Evolutionary conservation across 768 basidiomycete species (phyloP), one percentile per base, ranked within the genome.

Genomic region (Brasilioporus rufonigricans): DNA sequence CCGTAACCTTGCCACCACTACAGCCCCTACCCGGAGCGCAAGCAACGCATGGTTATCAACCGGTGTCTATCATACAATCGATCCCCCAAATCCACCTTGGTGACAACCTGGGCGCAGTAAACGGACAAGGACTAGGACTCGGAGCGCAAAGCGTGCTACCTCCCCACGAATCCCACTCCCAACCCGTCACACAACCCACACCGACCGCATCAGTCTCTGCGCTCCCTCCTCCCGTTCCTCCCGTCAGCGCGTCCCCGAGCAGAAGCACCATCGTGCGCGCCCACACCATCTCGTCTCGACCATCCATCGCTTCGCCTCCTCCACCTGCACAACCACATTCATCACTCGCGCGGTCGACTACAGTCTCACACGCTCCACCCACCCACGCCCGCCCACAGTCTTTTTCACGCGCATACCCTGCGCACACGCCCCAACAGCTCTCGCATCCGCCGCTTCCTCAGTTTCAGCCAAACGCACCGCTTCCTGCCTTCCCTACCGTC

Each of bases 401-500:
- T 18, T 40, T 53, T 13, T 9, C 58, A 1, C 65, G 51, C 1
- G 26, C 26, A 0, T 63, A 54, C 5, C 48, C 57, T 1, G 19
- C 36, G 32, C 58, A 53, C 8, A 8, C 39, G 4, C 1, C 23
- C 0, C 67, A 56, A 18, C 64, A 55, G 9, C 53, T 38, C 26
- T 53, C 44, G 2, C 59, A 60, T 40, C 43, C 44, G 3, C 59
- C 49, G 43, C 55, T 46, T 50, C 61, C 41, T 11, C 65, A 47
- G 44, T 57, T 44, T 29, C 67, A 61, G 56, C 56, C 68, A 35
- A 55, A 57, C 13, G 40, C 60, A 46, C 38, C 71, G 31, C 68
- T 89, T 7, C 81, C 87, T 0, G 77, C 79, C 48, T 89, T 90
- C 70, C 89, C 89, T 1, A 74, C 73, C 27, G 87, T 74, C 7